phyloP scores from a whole-genome alignment of 1,284 basidiomycete genomes.

The Rhodotorula sp. region DNA sequence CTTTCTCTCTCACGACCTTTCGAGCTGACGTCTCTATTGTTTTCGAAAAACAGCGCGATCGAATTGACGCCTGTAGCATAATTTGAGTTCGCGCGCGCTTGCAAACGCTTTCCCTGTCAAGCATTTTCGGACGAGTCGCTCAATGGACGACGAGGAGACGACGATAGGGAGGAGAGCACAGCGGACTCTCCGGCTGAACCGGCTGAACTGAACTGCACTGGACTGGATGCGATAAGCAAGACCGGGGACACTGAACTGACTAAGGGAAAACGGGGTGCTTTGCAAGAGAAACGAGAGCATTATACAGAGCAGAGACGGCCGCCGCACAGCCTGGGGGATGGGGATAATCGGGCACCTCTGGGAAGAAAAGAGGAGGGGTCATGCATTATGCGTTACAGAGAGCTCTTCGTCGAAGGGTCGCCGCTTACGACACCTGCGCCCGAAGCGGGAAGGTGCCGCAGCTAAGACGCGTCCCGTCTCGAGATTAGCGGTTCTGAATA shows the following conservation, averaged over 20 bases:
- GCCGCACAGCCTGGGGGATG: background rate
- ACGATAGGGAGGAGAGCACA: no score
- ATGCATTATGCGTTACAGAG: background rate
- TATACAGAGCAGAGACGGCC: background rate
- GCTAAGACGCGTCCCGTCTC: slow-evolving; percentile 1
- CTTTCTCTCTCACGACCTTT: no score
- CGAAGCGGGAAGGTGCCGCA: slow-evolving; percentile 2
- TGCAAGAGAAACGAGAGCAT: no score
- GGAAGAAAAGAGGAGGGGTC: background rate
- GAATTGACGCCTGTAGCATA: slow-evolving; percentile 14
- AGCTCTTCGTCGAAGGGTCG: slow-evolving; percentile 6
- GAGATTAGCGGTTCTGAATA: slow-evolving; percentile 27
- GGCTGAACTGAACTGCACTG: no score
- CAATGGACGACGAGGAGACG: no score
- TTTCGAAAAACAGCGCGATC: slow-evolving; percentile 12
- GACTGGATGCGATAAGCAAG: no score
- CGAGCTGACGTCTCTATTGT: background rate
- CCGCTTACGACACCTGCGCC: background rate
- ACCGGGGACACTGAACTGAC: no score
- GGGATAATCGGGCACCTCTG: background rate
- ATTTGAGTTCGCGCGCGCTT: background rate
- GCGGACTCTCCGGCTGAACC: no score
- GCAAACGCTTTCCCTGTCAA: background rate
- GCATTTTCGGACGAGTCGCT: background rate
- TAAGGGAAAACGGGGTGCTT: no score